Conservation (phyloP, 2,329 filamentous ascomycete genomes). For the Pseudocercospora ulei region DNA sequence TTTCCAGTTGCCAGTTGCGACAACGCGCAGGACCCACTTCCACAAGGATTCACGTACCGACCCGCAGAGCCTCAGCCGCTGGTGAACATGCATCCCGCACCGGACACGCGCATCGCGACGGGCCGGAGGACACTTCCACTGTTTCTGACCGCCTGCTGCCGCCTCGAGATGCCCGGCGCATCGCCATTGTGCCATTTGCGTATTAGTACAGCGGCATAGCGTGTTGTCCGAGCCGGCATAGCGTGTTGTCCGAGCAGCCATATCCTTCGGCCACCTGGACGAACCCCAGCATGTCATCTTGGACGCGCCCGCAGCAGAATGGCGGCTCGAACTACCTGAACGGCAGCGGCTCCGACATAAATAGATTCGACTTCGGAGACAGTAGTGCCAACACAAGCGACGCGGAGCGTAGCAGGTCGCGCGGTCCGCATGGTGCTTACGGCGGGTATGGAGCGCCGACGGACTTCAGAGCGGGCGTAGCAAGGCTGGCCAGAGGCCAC, state of each 20-base stretch:
- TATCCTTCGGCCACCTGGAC: no score
- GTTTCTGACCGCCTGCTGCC: conserved; percentile 3
- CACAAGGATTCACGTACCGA: conserved; percentile 2
- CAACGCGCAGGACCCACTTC: conserved; percentile 1
- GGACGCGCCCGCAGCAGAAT: conserved; percentile 22
- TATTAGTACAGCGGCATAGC: neutral
- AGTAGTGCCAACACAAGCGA: conserved; percentile 33
- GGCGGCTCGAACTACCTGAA: conserved; percentile 33
- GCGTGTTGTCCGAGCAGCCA: no score
- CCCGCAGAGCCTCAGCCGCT: conserved; percentile 5
- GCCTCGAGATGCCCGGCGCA: conserved; percentile 1
- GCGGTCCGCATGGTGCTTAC: conserved; percentile 32
- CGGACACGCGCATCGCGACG: conserved; percentile 1
- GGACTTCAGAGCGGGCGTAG: conserved; percentile 25
- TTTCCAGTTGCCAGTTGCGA: no score
- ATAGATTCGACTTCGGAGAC: conserved; percentile 33
- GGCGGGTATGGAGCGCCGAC: conserved; percentile 31
- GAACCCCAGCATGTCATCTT: conserved; percentile 20
- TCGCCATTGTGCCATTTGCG: neutral
- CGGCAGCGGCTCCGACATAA: conserved; percentile 32
- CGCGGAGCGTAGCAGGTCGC: conserved; percentile 32
- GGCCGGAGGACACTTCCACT: no score
- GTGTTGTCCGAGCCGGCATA: neutral
- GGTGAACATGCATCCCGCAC: conserved; percentile 1
- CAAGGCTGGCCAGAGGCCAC: conserved; percentile 38